These are phyloP conservation scores for Ballota nigra DNA, from an alignment of 257 asterid genomes.

Conservation along the genomic window DNA sequence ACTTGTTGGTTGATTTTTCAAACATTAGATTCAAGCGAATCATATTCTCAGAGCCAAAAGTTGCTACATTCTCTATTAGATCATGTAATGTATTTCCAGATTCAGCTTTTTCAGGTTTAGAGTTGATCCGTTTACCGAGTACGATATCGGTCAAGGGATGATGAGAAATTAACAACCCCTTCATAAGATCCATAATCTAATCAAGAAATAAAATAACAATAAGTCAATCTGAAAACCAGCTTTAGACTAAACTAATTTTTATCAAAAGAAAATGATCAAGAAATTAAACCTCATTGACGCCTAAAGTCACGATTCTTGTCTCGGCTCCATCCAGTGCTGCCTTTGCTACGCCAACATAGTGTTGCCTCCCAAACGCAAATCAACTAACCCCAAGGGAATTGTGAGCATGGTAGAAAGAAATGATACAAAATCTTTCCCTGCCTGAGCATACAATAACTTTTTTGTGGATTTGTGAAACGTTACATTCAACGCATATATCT, in stretches of 20 bases:
- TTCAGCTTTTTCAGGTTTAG: neutral
- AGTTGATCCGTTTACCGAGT: neutral
- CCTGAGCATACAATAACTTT: too few relatives aligned
- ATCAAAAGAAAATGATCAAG: neutral
- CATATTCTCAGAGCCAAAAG: neutral
- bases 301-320: neutral
- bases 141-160: conserved; percentile 19
- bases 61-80: neutral
- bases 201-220: neutral
- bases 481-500: too few relatives aligned
- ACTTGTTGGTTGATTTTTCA: conserved; percentile 5
- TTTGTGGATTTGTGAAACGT: too few relatives aligned
- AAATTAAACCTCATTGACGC: neutral
- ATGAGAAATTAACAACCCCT: conserved; percentile 1
- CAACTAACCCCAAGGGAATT: too few relatives aligned
- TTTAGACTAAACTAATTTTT: neutral
- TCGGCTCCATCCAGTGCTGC: neutral
- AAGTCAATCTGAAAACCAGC: neutral
- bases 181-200: conserved; percentile 18
- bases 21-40: neutral
- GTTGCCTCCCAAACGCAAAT: neutral
- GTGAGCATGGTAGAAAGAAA: too few relatives aligned
- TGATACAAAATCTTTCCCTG: too few relatives aligned
- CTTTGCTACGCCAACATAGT: neutral
- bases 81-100: neutral